These are phyloP conservation scores for Tolypocladium sp. DNA, from an alignment of 2,329 filamentous ascomycete genomes.

Conservation along the genomic window DNA sequence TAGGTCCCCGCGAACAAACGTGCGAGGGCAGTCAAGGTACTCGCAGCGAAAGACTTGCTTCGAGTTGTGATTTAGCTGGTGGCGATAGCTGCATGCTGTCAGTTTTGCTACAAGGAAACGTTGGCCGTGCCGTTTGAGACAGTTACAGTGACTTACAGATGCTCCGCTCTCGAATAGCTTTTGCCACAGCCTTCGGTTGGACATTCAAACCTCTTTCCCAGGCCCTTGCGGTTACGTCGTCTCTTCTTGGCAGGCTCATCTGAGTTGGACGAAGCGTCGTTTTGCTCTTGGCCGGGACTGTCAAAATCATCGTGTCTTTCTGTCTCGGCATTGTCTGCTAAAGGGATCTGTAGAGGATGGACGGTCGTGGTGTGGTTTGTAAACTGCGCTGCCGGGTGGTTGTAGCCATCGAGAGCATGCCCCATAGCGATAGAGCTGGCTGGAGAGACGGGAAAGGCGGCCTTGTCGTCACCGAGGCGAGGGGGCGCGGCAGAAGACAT, in stretches of 20 bases:
- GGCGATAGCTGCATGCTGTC: constrained; percentile 53
- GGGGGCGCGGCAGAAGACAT: background rate
- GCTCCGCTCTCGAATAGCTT: constrained; percentile 92
- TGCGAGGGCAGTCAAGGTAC: constrained; percentile 80
- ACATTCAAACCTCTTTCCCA: constrained; percentile 79
- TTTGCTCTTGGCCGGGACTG: background rate
- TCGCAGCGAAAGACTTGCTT: constrained; percentile 94
- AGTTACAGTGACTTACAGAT: constrained; percentile 53
- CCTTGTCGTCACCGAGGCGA: background rate
- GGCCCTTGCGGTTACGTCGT: constrained; percentile 63
- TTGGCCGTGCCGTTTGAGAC: background rate
- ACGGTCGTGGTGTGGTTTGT: background rate
- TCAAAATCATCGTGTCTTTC: background rate
- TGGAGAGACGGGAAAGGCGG: background rate
- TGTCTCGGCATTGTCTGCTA: background rate
- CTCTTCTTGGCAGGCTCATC: constrained; percentile 34
- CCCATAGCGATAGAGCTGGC: background rate
- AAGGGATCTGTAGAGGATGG: too few species aligned
- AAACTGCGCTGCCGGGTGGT: background rate
- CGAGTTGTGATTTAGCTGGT: constrained; percentile 91
- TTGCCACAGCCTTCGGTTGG: constrained; percentile 83
- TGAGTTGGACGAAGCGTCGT: constrained; percentile 5
- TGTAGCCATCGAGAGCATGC: background rate
- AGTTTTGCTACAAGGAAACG: background rate
- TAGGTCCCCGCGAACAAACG: constrained; percentile 89